Percentiles rank a stretch among this genome's conserved stretches.
Conservation (phyloP, 2,329 filamentous ascomycete genomes). For the Epichloe coenophiala region DNA sequence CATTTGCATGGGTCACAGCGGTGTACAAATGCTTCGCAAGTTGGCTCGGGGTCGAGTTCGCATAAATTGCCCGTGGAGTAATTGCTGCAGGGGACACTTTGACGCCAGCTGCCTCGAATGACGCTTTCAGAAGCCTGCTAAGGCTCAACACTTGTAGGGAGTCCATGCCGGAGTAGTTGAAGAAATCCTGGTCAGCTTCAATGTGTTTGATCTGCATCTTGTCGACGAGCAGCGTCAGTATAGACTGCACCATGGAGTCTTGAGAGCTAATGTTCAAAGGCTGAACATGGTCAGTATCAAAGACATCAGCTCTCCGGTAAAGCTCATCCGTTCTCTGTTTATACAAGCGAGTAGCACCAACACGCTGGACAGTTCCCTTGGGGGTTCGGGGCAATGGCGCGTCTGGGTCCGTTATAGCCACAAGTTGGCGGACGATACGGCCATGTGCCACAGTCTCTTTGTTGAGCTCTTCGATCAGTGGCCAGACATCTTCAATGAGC, state of each 20-base stretch:
- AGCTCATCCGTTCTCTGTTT: conserved; percentile 28
- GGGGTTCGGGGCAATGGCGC: conserved; percentile 30
- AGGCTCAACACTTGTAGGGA: conserved; percentile 24
- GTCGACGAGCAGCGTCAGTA: conserved; percentile 8
- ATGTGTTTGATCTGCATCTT: conserved; percentile 9
- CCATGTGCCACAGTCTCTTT: conserved; percentile 30
- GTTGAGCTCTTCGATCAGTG: conserved; percentile 28
- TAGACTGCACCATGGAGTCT: conserved; percentile 11
- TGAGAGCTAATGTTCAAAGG: conserved; percentile 12
- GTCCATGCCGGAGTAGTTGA: conserved; percentile 23
- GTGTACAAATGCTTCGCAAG: conserved; percentile 11
- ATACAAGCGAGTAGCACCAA: conserved; percentile 25
- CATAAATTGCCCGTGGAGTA: conserved; percentile 15
- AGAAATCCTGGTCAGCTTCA: conserved; percentile 20
- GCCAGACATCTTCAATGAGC: conserved; percentile 31
- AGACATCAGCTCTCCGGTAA: conserved; percentile 18
- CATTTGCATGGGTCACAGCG: not conserved
- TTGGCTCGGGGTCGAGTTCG: conserved; percentile 14
- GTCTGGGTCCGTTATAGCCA: conserved; percentile 23
- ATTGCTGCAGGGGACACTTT: conserved; percentile 5
- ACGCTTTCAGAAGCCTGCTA: conserved; percentile 8
- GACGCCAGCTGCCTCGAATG: conserved; percentile 9
- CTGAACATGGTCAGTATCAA: not conserved
- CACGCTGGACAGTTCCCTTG: conserved; percentile 34
- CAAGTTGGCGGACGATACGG: conserved; percentile 26